Conservation (phyloP, 371 early-diverging fungal genomes). For the Mortierella sp. region DNA sequence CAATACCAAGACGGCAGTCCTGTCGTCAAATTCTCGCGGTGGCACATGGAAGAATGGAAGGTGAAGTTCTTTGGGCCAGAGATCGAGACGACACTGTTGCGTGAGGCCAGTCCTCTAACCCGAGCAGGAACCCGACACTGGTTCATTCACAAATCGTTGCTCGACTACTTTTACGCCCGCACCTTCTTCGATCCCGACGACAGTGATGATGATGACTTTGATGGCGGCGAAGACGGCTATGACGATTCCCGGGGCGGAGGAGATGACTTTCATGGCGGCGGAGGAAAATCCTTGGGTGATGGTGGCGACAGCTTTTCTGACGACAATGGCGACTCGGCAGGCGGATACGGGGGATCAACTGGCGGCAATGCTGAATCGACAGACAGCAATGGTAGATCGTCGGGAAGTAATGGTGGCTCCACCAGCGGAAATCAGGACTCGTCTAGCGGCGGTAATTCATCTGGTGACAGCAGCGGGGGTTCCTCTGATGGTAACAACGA, state of each 20-base stretch:
- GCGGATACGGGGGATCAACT: neutral
- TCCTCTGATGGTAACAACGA: neutral
- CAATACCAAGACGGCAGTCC: neutral
- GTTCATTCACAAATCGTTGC: slow-evolving; percentile 11
- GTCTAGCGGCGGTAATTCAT: neutral
- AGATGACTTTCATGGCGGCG: neutral
- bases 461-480: neutral
- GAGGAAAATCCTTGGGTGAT: neutral
- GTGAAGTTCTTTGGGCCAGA: neutral
- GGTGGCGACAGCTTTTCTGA: neutral
- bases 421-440: neutral
- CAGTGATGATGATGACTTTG: neutral
- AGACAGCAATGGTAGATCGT: neutral
- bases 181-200: neutral
- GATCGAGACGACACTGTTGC: neutral
- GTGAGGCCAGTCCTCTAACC: neutral
- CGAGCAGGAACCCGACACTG: neutral
- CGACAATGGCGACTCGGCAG: neutral
- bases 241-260: neutral
- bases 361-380: neutral
- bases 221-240: neutral
- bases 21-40: neutral
- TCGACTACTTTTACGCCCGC: neutral
- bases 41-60: neutral
- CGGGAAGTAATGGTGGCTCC: neutral